phyloP scores from a whole-genome alignment of 495 filamentous ascomycete genomes.

The Aspergillus carlsbadensis region DNA sequence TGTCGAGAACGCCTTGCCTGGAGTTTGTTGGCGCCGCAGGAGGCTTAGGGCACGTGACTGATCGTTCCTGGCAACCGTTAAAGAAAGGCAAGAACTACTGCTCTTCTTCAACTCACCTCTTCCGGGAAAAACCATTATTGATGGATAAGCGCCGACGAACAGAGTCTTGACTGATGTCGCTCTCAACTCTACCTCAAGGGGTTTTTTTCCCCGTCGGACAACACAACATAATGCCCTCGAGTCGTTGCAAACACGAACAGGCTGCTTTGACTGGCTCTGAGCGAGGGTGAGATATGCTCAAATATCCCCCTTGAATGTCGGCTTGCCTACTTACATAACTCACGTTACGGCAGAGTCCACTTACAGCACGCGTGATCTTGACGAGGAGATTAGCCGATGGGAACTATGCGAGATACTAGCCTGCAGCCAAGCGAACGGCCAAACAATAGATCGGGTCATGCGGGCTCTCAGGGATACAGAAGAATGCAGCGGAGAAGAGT shows the following conservation, averaged over 20 bases:
- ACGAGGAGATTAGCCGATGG: slow-evolving; percentile 3
- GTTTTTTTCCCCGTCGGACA: no score
- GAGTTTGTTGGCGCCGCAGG: slow-evolving; percentile 14
- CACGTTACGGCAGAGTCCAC: background rate
- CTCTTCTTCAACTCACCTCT: background rate
- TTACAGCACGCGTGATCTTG: slow-evolving; percentile 3
- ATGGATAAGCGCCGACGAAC: no score
- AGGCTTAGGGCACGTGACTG: slow-evolving; percentile 15
- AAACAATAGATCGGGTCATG: slow-evolving; percentile 16
- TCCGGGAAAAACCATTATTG: no score
- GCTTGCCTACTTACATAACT: slow-evolving; percentile 5
- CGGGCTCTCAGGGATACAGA: slow-evolving; percentile 1
- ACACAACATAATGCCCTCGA: no score
- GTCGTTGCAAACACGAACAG: background rate
- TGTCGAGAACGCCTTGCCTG: slow-evolving; percentile 11
- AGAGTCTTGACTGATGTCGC: no score
- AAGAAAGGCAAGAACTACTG: background rate
- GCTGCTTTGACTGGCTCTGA: background rate
- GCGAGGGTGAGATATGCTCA: background rate
- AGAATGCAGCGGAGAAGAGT: slow-evolving; percentile 11
- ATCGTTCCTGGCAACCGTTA: background rate
- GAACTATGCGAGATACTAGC: slow-evolving; percentile 9
- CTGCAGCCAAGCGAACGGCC: slow-evolving; percentile 13
- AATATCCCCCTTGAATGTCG: background rate
- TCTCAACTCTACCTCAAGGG: no score